A percentile compares a stretch with the other conserved stretches of the same genome.
Evolutionary conservation across 1,139 yeast species (phyloP).

Genomic region (Starmera stellimalicola): DNA sequence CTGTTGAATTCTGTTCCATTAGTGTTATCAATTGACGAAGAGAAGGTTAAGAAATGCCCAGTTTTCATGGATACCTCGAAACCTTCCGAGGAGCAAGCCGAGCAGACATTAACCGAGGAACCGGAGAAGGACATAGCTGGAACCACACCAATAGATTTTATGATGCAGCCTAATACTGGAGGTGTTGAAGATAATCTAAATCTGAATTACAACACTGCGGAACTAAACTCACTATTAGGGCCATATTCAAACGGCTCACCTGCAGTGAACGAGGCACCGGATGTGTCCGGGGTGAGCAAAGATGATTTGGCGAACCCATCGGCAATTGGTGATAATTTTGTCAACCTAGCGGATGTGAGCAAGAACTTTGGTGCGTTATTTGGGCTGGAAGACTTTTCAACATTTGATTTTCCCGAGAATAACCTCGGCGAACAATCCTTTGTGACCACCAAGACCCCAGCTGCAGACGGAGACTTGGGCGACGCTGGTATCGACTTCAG

Average conservation of each 20-base stretch:
- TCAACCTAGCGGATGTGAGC: constrained; percentile 10
- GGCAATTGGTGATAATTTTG: constrained; percentile 5
- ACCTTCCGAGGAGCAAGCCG: neutral
- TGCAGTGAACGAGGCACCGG: neutral
- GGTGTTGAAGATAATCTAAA: no score
- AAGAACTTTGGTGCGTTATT: constrained; percentile 14
- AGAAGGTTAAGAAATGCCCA: constrained; percentile 3
- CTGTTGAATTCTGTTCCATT: constrained; percentile 17
- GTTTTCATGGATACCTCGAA: neutral
- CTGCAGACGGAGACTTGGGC: no score
- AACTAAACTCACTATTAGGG: neutral
- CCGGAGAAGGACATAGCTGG: neutral
- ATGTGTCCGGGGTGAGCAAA: neutral
- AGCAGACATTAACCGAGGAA: neutral
- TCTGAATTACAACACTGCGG: neutral
- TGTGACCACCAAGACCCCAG: no score
- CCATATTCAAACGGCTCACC: neutral
- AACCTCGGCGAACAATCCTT: no score
- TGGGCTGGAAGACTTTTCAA: constrained; percentile 6
- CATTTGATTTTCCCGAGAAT: no score
- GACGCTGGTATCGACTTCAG: no score
- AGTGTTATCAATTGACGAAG: constrained; percentile 13
- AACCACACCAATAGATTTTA: neutral
- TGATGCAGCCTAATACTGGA: neutral
- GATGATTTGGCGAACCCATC: neutral